Evolutionary conservation across 768 basidiomycete genomes (phyloP).

Genomic region (Mycena leptocephala): DNA sequence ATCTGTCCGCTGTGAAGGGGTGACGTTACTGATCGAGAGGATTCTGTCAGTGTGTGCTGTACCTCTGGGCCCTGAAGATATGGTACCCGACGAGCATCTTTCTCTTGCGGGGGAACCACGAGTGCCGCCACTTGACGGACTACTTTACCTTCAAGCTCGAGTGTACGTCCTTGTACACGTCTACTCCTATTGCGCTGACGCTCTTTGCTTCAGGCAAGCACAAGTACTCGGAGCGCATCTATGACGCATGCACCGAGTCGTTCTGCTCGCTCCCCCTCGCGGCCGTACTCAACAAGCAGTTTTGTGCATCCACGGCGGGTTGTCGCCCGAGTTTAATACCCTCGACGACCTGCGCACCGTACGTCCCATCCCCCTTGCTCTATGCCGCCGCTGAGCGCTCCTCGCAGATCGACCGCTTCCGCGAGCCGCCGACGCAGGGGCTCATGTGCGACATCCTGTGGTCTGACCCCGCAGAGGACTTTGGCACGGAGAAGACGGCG

Average conservation of each 20-base stretch:
- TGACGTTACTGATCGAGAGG: slow-evolving; percentile 7
- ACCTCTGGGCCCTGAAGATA: slow-evolving; percentile 98
- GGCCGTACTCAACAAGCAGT: slow-evolving; percentile 99
- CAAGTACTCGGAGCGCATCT: slow-evolving; percentile 97
- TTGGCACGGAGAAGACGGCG: slow-evolving; percentile 93
- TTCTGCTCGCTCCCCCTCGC: slow-evolving; percentile 97
- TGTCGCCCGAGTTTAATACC: slow-evolving; percentile 95
- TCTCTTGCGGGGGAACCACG: slow-evolving; percentile 97
- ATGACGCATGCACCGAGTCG: slow-evolving; percentile 97
- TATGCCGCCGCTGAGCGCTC: not conserved
- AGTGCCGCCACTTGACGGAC: slow-evolving; percentile 98
- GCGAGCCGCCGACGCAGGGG: slow-evolving; percentile 96
- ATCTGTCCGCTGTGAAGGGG: not conserved
- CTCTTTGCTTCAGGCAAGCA: slow-evolving; percentile 85
- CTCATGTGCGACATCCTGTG: slow-evolving; percentile 99
- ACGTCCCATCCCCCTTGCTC: slow-evolving; percentile 44
- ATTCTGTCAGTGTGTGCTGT: slow-evolving; percentile 88
- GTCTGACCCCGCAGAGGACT: slow-evolving; percentile 98
- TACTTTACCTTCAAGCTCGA: slow-evolving; percentile 99
- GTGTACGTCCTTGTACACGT: slow-evolving; percentile 69
- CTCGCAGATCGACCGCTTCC: slow-evolving; percentile 93
- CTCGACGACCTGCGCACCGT: slow-evolving; percentile 94
- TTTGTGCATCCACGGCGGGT: slow-evolving; percentile 99
- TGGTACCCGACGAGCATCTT: slow-evolving; percentile 98
- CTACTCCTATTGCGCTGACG: not conserved